Evolutionary conservation across 495 filamentous ascomycete species (phyloP), one percentile per base, ranked within the genome.

Genomic region (Penicillium pancosmium): DNA sequence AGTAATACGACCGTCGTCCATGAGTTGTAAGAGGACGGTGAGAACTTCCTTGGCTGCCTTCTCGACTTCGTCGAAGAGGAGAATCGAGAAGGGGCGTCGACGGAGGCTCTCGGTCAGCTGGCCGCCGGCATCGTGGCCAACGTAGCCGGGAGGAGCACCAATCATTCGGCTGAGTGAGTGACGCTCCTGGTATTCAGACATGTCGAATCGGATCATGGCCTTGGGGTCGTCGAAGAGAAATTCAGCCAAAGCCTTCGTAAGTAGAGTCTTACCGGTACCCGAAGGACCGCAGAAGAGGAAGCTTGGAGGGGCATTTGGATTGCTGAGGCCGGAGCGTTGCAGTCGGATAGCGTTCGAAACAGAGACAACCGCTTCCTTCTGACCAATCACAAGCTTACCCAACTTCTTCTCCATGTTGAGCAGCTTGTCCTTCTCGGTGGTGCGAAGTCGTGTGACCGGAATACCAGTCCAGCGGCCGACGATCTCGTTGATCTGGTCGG

Each of bases 201-300:
- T 98, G 75, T 98, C 94, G 79, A 98, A 93, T 15, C 94, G 91
- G 68, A 98, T 96, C 94, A 98, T 98, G 16, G 92, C 78, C 80
- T 97, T 97, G 15, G 94, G 82, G 67, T 98, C 94, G 69, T 98
- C 94, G 75, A 98, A 98, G 36, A 98, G 82, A 80, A 98, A 98
- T 72, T 98, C 94, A 46, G 94, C 94, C 10, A 98, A 82, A 9
- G 92, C 92, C 74, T 98, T 98, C 56, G 93, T 97, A 49, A 98
- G 87, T 12, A 98, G 79, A 3, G 94, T 98, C 78, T 98, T 98
- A 75, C 94, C 94, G 2, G 94, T 98, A 73, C 94, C 94, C 0
- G 93, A 97, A 9, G 94, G 94, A 77, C 94, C 94, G 67, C 94
- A 97, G 84, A 98, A 98, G 55, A 98, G 83, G 86, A 98, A 98